Conservation (phyloP, 202 grass and related monocot species). For the Tripidium arundinaceum region DNA sequence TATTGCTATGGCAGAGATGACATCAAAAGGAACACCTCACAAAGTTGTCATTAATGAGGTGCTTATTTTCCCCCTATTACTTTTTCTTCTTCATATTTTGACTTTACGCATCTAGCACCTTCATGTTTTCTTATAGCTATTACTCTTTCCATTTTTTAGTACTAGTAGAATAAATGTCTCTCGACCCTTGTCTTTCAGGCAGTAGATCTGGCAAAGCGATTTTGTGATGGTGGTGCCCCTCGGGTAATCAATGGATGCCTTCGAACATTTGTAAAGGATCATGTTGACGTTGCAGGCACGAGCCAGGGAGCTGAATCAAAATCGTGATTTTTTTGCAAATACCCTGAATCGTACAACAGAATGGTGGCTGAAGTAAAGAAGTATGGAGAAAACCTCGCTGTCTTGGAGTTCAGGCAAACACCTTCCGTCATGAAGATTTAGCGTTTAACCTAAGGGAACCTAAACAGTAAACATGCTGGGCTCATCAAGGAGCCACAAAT, state of each 20-base stretch:
- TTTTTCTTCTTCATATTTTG: not conserved
- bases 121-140: not conserved
- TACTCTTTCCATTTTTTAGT: not conserved
- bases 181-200: slow-evolving; percentile 43
- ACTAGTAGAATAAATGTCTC: not conserved
- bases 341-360: not conserved
- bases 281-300: slow-evolving; percentile 1
- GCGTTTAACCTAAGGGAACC: not conserved
- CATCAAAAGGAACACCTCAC: slow-evolving; percentile 76
- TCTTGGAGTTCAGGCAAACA: not conserved
- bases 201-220: slow-evolving; percentile 92
- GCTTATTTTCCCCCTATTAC: not conserved
- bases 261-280: slow-evolving; percentile 71
- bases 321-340: slow-evolving; percentile 30
- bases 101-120: not conserved
- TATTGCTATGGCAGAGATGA: slow-evolving; percentile 98
- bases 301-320: slow-evolving; percentile 33
- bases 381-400: not conserved
- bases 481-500: not conserved
- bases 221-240: slow-evolving; percentile 84
- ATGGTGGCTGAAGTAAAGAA: not conserved
- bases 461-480: not conserved
- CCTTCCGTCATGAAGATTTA: slow-evolving; percentile 13
- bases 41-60: slow-evolving; percentile 97
- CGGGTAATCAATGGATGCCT: slow-evolving; percentile 95